A percentile compares a stretch with the other conserved stretches of the same genome.
Evolutionary conservation across 2,329 filamentous ascomycete species (phyloP).

Genomic region (Arachnomyces sp.): DNA sequence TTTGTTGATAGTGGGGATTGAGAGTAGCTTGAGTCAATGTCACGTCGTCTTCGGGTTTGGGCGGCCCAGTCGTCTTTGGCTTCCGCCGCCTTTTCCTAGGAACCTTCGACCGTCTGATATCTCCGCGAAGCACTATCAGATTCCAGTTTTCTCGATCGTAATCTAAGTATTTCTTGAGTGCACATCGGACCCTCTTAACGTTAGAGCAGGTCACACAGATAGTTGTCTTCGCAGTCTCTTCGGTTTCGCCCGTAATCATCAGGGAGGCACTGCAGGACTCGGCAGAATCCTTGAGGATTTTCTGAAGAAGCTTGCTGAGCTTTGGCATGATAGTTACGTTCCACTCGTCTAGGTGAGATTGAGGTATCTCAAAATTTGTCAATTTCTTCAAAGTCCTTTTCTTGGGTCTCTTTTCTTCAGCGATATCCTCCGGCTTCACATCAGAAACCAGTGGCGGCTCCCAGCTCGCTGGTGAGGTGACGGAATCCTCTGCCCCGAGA

Average conservation of each 20-base stretch:
- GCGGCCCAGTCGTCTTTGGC: slow-evolving; percentile 25
- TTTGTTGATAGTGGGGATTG: slow-evolving; percentile 71
- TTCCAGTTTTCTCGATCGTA: slow-evolving; percentile 51
- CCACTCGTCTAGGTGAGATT: slow-evolving; percentile 51
- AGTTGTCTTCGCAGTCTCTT: slow-evolving; percentile 52
- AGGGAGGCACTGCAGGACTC: slow-evolving; percentile 57
- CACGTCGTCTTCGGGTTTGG: slow-evolving; percentile 20
- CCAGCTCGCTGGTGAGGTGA: not conserved
- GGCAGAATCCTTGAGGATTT: slow-evolving; percentile 50
- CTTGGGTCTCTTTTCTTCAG: slow-evolving; percentile 24
- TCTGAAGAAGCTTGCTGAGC: slow-evolving; percentile 52
- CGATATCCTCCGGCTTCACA: too few species aligned
- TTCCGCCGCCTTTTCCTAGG: slow-evolving; percentile 34
- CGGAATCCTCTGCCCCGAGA: not conserved
- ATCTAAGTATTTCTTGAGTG: slow-evolving; percentile 50
- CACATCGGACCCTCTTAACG: slow-evolving; percentile 49
- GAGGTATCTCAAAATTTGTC: slow-evolving; percentile 46
- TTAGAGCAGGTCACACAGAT: slow-evolving; percentile 58
- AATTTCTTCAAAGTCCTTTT: slow-evolving; percentile 39
- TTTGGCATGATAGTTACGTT: slow-evolving; percentile 51
- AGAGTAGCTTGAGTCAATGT: slow-evolving; percentile 21
- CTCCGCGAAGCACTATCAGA: slow-evolving; percentile 54
- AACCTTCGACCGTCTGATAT: slow-evolving; percentile 49
- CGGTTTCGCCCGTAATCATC: slow-evolving; percentile 52
- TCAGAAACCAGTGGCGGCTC: too few species aligned